Evolutionary conservation across 2,329 filamentous ascomycete genomes (phyloP).

Genomic region (Ustilaginoidea virens): DNA sequence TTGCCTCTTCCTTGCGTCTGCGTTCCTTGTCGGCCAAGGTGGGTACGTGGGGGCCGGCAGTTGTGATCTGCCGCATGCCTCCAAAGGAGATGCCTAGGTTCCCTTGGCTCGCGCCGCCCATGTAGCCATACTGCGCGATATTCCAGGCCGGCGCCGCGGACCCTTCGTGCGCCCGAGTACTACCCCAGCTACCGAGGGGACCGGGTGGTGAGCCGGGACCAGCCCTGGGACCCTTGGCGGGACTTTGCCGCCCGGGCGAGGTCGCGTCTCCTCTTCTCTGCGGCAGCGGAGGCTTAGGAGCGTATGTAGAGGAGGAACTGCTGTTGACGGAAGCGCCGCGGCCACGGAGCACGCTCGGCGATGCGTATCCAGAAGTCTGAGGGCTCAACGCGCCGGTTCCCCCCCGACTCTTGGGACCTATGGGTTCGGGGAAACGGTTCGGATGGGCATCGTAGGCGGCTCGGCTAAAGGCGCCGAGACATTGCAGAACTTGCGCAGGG

Average conservation of each 20-base stretch:
- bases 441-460: slow-evolving; percentile 65
- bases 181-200: slow-evolving; percentile 78
- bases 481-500: slow-evolving; percentile 89
- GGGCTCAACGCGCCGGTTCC: slow-evolving; percentile 40
- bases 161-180: slow-evolving; percentile 66
- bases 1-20: slow-evolving; percentile 40
- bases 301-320: slow-evolving; percentile 37
- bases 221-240: slow-evolving; percentile 38
- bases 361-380: slow-evolving; percentile 42
- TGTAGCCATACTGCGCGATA: slow-evolving; percentile 95
- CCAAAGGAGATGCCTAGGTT: slow-evolving; percentile 92
- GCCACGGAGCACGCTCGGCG: slow-evolving; percentile 28
- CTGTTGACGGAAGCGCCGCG: slow-evolving; percentile 41
- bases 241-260: slow-evolving; percentile 41
- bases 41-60: slow-evolving; percentile 61
- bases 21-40: slow-evolving; percentile 76
- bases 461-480: slow-evolving; percentile 79
- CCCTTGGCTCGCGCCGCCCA: slow-evolving; percentile 92
- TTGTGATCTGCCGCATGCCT: slow-evolving; percentile 82
- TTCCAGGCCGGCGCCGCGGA: slow-evolving; percentile 88
- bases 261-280: slow-evolving; percentile 36
- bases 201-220: slow-evolving; percentile 37
- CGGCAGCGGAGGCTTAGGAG: slow-evolving; percentile 24
- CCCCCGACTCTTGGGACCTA: slow-evolving; percentile 54
- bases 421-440: slow-evolving; percentile 53